Percentiles rank a stretch among this genome's conserved stretches.
Conservation (phyloP, 352 stramenopile species). For the Peronospora tabacina region DNA sequence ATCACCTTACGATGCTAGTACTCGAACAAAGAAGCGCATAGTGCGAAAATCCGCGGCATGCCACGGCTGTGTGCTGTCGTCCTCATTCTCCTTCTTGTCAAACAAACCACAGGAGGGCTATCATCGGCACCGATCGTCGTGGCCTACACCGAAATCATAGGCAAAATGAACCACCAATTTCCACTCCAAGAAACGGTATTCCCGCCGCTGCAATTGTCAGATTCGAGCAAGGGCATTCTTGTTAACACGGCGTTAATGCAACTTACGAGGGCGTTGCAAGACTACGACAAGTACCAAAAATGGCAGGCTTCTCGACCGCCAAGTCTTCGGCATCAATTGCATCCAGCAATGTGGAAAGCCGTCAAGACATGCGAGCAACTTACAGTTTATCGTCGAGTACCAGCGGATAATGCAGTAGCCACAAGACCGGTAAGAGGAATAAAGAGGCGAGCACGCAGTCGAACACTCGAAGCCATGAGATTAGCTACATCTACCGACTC, state of each 20-base stretch:
- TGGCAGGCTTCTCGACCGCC: slow-evolving; percentile 29
- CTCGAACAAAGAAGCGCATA: slow-evolving; percentile 23
- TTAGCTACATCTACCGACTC: slow-evolving; percentile 10
- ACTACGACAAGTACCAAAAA: slow-evolving; percentile 34
- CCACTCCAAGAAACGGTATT: slow-evolving; percentile 35
- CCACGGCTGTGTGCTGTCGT: slow-evolving; percentile 7
- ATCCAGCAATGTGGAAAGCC: slow-evolving; percentile 33
- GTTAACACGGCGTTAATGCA: slow-evolving; percentile 27
- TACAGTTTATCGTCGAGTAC: slow-evolving; percentile 31
- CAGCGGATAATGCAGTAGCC: slow-evolving; percentile 13
- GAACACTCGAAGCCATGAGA: slow-evolving; percentile 23
- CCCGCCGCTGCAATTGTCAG: slow-evolving; percentile 24
- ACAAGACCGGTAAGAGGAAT: slow-evolving; percentile 11
- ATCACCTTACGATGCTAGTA: no score
- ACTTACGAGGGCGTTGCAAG: slow-evolving; percentile 25
- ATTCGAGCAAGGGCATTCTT: slow-evolving; percentile 22
- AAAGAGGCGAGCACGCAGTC: slow-evolving; percentile 25
- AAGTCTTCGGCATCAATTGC: slow-evolving; percentile 33
- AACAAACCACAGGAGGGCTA: slow-evolving; percentile 5
- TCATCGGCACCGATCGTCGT: neutral
- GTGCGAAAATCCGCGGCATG: slow-evolving; percentile 5
- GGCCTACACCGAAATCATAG: neutral
- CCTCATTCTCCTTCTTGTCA: slow-evolving; percentile 26
- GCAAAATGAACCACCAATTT: slow-evolving; percentile 28
- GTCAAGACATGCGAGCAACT: slow-evolving; percentile 40